Evolutionary conservation across 192 early-diverging fungal species (phyloP), one percentile per base, ranked within the genome.

Genomic region (Umbelopsis isabellina): DNA sequence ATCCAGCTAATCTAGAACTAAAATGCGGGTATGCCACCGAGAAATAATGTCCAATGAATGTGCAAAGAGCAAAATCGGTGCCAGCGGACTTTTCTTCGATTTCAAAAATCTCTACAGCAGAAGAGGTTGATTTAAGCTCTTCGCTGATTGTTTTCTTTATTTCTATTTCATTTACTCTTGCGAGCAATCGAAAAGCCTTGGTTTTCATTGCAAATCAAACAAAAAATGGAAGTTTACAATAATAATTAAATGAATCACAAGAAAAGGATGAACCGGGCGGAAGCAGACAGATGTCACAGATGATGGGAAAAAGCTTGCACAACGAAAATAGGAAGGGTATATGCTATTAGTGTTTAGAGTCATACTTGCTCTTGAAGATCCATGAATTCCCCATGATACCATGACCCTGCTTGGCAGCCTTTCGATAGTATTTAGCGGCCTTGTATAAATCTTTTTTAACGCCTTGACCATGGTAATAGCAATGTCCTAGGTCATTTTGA

Each of bases 301-400:
- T 20, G 21, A 51, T 30, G 50, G 10, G 51, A 23, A 33, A 61
- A 16, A 33, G 55, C 55, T 15, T 30, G 55, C 55, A 61, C 55
- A 30, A 61, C 30, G 33, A 18, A 61, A 61, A 61, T 52, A 25
- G 21, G 55, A 18, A 30, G 55, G 55, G 55, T 61, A 61, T 61
- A 25, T 61, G 55, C 55, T 35, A 61, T 61, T 61, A 61, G 21
- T 61, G 27, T 61, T 61, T 61, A 61, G 55, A 69, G 66, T 92
- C 89, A 74, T 92, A 94, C 79, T 94, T 94, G 33, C 85, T 83
- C 73, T 94, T 94, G 64, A 83, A 91, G 35, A 94, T 94, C 92
- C 92, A 94, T 48, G 91, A 91, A 69, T 91, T 94, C 25, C 92
- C 91, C 79, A 94, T 84, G 30, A 91, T 82, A 50, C 88, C 82